Evolutionary conservation across 169 alveolate species (phyloP).

Genomic region (Miamiensis avidus): DNA sequence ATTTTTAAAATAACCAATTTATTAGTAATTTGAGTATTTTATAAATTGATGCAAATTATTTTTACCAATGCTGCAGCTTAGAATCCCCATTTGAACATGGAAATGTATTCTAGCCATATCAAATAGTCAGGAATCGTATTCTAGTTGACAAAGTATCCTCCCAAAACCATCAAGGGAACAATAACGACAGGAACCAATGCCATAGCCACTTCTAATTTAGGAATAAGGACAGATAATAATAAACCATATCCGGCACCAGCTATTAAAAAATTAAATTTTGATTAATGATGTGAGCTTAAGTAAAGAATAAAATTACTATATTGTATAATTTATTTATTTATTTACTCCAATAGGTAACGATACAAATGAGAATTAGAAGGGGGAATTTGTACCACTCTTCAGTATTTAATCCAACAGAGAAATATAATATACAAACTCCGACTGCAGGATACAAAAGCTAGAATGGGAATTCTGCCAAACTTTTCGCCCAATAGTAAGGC

Average conservation of each 20-base stretch:
- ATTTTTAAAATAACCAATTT: not conserved
- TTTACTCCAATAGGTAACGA: constrained; percentile 30
- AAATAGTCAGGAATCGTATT: constrained; percentile 53
- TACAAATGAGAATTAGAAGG: not conserved
- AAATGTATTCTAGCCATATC: constrained; percentile 46
- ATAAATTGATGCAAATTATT: not conserved
- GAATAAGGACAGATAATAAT: constrained; percentile 26
- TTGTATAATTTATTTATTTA: too few species aligned
- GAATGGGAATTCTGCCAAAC: constrained; percentile 55
- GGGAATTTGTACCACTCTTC: constrained; percentile 11
- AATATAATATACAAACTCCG: constrained; percentile 36
- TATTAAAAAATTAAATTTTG: too few species aligned
- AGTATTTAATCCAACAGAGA: constrained; percentile 40
- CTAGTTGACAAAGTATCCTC: constrained; percentile 66
- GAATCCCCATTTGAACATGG: constrained; percentile 64
- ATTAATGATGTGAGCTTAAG: too few species aligned
- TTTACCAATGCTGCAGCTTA: constrained; percentile 42
- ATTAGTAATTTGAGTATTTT: not conserved
- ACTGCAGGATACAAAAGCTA: constrained; percentile 45
- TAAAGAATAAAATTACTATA: too few species aligned
- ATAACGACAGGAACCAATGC: constrained; percentile 56
- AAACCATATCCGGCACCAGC: constrained; percentile 39
- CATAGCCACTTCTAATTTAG: constrained; percentile 39
- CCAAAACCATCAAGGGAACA: constrained; percentile 67
- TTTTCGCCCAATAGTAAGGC: constrained; percentile 52